phyloP scores from a whole-genome alignment of 163 green algal genomes.

The Botryococcus braunii region DNA sequence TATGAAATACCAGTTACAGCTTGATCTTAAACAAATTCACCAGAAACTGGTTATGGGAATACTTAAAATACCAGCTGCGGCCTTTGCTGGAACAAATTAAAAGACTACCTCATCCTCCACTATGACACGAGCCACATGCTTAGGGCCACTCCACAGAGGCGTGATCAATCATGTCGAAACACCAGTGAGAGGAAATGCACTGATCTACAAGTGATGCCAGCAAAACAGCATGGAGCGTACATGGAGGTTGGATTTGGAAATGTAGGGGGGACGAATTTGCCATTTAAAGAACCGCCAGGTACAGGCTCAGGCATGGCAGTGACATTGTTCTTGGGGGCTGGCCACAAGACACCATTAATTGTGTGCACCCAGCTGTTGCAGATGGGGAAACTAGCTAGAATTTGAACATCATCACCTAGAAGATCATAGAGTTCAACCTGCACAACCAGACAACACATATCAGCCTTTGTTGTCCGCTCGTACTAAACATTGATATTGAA shows the following conservation, averaged over 20 bases:
- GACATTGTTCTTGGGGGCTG: neutral
- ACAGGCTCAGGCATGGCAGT: slow-evolving; percentile 1
- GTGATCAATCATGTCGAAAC: neutral
- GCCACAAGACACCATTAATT: slow-evolving; percentile 2
- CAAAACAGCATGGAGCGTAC: neutral
- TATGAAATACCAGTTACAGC: too few relatives aligned
- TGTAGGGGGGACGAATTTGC: neutral
- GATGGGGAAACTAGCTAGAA: neutral
- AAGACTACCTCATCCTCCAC: slow-evolving; percentile 1
- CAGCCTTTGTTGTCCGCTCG: too few relatives aligned
- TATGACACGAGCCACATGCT: too few relatives aligned
- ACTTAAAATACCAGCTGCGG: too few relatives aligned
- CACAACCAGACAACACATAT: neutral
- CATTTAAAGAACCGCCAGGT: neutral
- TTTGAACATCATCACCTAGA: neutral
- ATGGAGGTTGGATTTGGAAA: neutral
- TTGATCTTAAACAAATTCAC: too few relatives aligned
- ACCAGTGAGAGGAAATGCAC: neutral
- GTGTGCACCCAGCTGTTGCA: slow-evolving; percentile 7
- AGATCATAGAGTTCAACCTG: slow-evolving; percentile 1
- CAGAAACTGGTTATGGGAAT: too few relatives aligned
- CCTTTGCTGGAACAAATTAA: too few relatives aligned
- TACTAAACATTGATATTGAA: too few relatives aligned
- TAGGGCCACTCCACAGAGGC: neutral
- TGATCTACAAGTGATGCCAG: too few relatives aligned